These are phyloP conservation scores for Diplodia seriata DNA, from an alignment of 2,329 filamentous ascomycete genomes.

Conservation along the genomic window DNA sequence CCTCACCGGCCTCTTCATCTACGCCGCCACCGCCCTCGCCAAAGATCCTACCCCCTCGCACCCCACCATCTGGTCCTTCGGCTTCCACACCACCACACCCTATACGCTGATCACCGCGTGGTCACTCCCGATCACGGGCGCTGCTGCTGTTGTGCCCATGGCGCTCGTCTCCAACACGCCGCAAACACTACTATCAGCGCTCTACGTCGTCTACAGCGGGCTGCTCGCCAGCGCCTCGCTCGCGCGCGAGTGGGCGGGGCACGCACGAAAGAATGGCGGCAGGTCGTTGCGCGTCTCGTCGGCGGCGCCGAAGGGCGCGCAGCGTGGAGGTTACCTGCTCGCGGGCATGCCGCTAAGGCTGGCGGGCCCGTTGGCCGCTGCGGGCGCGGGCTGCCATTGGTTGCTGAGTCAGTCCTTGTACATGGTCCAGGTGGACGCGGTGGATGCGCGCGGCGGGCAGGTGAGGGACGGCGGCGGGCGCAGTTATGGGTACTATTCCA, in stretches of 20 bases:
- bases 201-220: constrained; percentile 55
- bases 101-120: background rate
- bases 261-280: constrained; percentile 37
- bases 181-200: constrained; percentile 55
- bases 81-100: background rate
- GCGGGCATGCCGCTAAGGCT: constrained; percentile 48
- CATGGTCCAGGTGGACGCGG: constrained; percentile 43
- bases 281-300: constrained; percentile 48
- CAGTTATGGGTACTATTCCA: background rate
- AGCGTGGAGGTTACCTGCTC: constrained; percentile 52
- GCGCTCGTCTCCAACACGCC: constrained; percentile 53
- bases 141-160: background rate
- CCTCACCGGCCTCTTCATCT: background rate
- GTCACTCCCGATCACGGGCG: background rate
- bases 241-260: constrained; percentile 51
- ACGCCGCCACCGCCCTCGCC: background rate
- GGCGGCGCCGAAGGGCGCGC: constrained; percentile 40
- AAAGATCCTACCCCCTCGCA: background rate
- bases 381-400: constrained; percentile 50
- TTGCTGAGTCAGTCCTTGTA: constrained; percentile 54
- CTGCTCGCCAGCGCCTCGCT: constrained; percentile 57
- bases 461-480: too few relatives aligned
- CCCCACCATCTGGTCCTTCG: background rate
- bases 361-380: constrained; percentile 45
- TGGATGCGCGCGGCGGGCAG: background rate